Base-by-base conservation (phyloP, 345 rosid species). In the Populus alba region DNA sequence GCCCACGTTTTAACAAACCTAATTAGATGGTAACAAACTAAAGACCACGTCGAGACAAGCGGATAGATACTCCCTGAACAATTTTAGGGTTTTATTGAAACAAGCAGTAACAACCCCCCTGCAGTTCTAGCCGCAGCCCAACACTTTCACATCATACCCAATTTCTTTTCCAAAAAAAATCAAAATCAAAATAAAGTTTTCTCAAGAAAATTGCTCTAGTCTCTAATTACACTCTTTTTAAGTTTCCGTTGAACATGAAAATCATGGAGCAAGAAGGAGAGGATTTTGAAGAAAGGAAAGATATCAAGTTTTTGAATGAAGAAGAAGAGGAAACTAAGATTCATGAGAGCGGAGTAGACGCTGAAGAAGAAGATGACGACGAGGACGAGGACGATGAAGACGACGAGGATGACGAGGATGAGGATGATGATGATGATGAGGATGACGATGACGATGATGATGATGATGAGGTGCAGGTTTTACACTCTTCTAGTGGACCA, bases 401-500 rank as follows among this genome's bases (percentile, higher is more conserved):
- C 9, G 87, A 63, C 0, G 83, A 47, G 0, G 82, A 45, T 0
- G 81, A 62, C 3, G 87, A 35, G 0, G 85, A 79, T 0, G 87
- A 81, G 0, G 89, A 77, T 0, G 87, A 78, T 1, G 90, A 85
- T 1, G 91, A 85, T 0, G 91, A 80, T 0, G 93, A 85, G 0
- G 91, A 80, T 2, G 90, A 86, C 1, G 90, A 70, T 0, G 89
- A 71, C 0, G 91, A 83, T 0, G 89, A 82, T 0, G 89, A 76
- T 0, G 90, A 77, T 0, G 94, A 87, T 0, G 81, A 78, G 9
- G 93, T 84, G 68, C 92, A 88, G 85, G 87, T 86, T 66, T 59
- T 91, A 68, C 88, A 83, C 78, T 88, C 92, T 2, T 79, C 92
- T 16, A 87, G 80, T 75, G 91, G 86, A 17, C 94, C 91, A 66